These are phyloP conservation scores for Aspergillus proliferans DNA, from an alignment of 2,329 filamentous ascomycete species.

Conservation along the genomic window DNA sequence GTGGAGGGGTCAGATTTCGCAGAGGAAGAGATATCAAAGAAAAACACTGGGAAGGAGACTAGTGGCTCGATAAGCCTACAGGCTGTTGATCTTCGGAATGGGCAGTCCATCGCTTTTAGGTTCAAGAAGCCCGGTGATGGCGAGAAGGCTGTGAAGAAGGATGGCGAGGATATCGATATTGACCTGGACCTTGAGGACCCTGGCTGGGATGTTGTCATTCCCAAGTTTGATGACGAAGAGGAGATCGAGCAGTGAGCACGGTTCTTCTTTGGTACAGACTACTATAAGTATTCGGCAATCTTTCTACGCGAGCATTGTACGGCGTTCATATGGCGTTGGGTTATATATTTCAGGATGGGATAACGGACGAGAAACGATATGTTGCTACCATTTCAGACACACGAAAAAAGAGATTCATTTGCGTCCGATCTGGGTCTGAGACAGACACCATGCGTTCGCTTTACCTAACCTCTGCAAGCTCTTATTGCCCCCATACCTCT, in stretches of 20 bases:
- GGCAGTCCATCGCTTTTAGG: slow-evolving; percentile 30
- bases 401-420: too few relatives aligned
- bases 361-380: background rate
- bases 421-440: background rate
- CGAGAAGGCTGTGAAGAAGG: background rate
- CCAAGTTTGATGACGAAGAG: slow-evolving; percentile 30
- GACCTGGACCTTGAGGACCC: slow-evolving; percentile 26
- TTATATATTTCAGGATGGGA: background rate
- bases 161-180: slow-evolving; percentile 15
- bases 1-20: slow-evolving; percentile 22
- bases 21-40: slow-evolving; percentile 13
- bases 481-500: too few relatives aligned
- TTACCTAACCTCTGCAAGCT: too few relatives aligned
- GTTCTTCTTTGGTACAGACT: background rate
- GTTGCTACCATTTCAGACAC: background rate
- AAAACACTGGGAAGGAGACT: slow-evolving; percentile 20
- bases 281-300: too few relatives aligned
- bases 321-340: background rate
- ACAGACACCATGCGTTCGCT: background rate
- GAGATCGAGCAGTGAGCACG: slow-evolving; percentile 7
- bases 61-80: slow-evolving; percentile 18
- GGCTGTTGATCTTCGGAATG: slow-evolving; percentile 23
- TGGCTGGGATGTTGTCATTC: slow-evolving; percentile 33
- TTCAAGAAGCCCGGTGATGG: slow-evolving; percentile 21
- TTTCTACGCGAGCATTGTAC: background rate